A percentile compares a stretch with the other conserved stretches of the same genome.
Evolutionary conservation across 129 eudicot species (phyloP).

Genomic region (Apium graveolens): DNA sequence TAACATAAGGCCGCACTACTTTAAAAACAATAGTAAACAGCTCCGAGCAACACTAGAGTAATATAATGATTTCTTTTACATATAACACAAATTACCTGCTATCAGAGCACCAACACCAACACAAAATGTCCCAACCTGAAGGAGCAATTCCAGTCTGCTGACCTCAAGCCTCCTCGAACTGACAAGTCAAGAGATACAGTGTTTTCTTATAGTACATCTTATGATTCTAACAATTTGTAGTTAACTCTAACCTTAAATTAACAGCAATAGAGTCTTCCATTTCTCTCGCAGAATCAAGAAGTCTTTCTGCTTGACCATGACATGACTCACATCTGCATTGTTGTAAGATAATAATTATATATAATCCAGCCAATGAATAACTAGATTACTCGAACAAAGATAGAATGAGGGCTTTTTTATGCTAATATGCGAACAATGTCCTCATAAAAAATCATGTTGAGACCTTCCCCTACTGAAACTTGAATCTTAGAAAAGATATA

Average conservation of each 20-base stretch:
- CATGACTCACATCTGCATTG: constrained; percentile 86
- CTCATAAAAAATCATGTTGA: neutral
- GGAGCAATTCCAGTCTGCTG: constrained; percentile 93
- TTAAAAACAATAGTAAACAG: neutral
- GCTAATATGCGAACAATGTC: neutral
- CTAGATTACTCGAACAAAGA: neutral
- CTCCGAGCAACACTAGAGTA: neutral
- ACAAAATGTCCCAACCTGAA: constrained; percentile 94
- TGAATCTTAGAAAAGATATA: neutral
- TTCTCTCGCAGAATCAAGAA: constrained; percentile 98
- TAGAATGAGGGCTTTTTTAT: neutral
- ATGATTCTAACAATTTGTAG: neutral
- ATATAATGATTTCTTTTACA: neutral
- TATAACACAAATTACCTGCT: constrained; percentile 49
- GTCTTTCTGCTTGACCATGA: constrained; percentile 98
- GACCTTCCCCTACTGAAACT: neutral
- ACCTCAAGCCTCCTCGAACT: constrained; percentile 97
- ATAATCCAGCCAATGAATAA: neutral
- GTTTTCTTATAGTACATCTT: neutral
- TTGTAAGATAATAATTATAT: constrained; percentile 8
- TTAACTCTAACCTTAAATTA: constrained; percentile 64
- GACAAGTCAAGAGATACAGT: constrained; percentile 17
- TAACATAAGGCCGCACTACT: neutral
- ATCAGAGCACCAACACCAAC: constrained; percentile 85
- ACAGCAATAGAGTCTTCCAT: constrained; percentile 99